These are phyloP conservation scores for Lasiosphaeris hirsuta DNA, from an alignment of 495 filamentous ascomycete genomes.

Conservation along the genomic window DNA sequence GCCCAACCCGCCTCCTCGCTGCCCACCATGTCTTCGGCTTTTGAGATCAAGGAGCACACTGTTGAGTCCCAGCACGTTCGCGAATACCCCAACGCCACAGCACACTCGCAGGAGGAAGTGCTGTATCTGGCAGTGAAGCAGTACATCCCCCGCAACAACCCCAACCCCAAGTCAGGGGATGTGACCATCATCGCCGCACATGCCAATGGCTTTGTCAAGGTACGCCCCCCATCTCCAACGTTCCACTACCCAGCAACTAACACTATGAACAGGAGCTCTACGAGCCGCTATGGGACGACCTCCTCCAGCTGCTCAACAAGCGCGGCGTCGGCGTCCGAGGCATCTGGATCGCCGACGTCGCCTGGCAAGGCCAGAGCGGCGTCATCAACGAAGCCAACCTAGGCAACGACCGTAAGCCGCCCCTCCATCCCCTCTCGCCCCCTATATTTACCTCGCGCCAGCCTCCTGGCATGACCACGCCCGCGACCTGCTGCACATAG, in stretches of 20 bases:
- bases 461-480: constrained; percentile 84
- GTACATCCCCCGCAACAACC: constrained; percentile 71
- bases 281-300: constrained; percentile 81
- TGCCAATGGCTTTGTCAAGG: constrained; percentile 90
- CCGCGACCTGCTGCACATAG: constrained; percentile 80
- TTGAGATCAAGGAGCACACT: constrained; percentile 53
- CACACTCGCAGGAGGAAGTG: constrained; percentile 58
- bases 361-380: constrained; percentile 71
- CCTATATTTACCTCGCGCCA: constrained; percentile 30
- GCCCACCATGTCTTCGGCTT: constrained; percentile 24
- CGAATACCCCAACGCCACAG: constrained; percentile 65
- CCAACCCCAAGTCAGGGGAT: constrained; percentile 61
- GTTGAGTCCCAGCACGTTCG: constrained; percentile 67
- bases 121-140: constrained; percentile 75
- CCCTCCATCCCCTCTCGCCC: background rate
- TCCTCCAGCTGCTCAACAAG: constrained; percentile 50
- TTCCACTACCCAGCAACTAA: background rate
- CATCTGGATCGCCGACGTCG: constrained; percentile 85
- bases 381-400: constrained; percentile 68
- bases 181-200: constrained; percentile 80
- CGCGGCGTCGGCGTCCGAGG: constrained; percentile 64
- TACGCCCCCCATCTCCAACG: constrained; percentile 21
- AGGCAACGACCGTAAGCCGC: constrained; percentile 70
- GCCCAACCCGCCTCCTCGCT: background rate
- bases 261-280: constrained; percentile 61